These are phyloP conservation scores for Hanseniaspora meyeri DNA, from an alignment of 805 yeast genomes.

Conservation along the genomic window DNA sequence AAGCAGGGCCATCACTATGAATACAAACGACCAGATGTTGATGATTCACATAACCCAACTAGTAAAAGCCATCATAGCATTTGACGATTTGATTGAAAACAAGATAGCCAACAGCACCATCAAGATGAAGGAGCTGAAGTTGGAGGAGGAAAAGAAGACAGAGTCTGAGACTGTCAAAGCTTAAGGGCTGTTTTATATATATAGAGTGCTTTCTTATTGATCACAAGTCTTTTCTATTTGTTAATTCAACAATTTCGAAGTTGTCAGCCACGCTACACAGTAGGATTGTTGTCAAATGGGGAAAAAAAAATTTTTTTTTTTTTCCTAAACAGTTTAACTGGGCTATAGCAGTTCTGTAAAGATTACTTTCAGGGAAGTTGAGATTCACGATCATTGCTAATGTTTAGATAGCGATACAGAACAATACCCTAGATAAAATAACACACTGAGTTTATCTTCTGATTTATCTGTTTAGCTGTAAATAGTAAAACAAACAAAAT, in stretches of 20 bases:
- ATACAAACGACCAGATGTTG: slow-evolving; percentile 95
- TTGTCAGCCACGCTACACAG: background rate
- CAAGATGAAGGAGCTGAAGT: slow-evolving; percentile 28
- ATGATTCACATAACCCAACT: slow-evolving; percentile 76
- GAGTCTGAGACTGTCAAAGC: slow-evolving; percentile 14
- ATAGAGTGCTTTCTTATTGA: background rate
- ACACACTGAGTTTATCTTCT: no score
- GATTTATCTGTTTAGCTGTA: no score
- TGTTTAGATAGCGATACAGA: no score
- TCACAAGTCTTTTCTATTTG: background rate
- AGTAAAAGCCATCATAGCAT: slow-evolving; percentile 88
- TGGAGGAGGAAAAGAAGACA: slow-evolving; percentile 29
- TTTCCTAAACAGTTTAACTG: no score
- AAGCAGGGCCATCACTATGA: slow-evolving; percentile 71
- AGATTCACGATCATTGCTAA: no score
- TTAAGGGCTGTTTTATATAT: background rate
- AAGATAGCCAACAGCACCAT: slow-evolving; percentile 67
- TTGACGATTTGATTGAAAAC: slow-evolving; percentile 92
- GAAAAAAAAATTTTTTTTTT: no score
- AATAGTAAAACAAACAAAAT: no score
- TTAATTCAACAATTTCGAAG: background rate
- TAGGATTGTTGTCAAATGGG: background rate
- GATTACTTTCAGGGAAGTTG: no score
- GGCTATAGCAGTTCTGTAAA: no score
- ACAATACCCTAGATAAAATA: no score